Conservation (phyloP, 2,329 filamentous ascomycete genomes). For the Nemania diffusa region DNA sequence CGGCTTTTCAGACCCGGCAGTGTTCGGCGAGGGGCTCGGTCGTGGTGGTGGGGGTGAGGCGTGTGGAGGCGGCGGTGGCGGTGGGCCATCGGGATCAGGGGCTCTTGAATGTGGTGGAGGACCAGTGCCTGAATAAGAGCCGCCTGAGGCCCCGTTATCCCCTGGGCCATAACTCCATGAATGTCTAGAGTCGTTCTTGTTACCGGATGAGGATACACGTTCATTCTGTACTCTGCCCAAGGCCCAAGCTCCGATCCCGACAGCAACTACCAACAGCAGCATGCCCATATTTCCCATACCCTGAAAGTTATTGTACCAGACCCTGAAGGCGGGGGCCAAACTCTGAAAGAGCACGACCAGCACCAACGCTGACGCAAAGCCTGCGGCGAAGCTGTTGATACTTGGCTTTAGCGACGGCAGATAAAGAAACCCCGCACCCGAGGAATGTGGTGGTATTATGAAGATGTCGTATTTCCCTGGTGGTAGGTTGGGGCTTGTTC, state of each 20-base stretch:
- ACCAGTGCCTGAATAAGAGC: constrained; percentile 35
- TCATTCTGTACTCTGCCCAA: constrained; percentile 72
- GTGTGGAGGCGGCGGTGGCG: constrained; percentile 54
- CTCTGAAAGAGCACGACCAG: constrained; percentile 77
- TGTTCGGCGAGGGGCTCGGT: constrained; percentile 41
- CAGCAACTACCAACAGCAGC: constrained; percentile 74
- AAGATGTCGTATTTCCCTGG: constrained; percentile 97
- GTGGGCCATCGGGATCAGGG: constrained; percentile 44
- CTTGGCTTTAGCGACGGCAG: constrained; percentile 89
- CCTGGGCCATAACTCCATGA: constrained; percentile 43
- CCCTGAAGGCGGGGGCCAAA: constrained; percentile 76
- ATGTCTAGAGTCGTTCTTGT: constrained; percentile 37
- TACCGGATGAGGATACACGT: constrained; percentile 45
- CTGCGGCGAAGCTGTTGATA: constrained; percentile 89
- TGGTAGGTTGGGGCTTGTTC: constrained; percentile 71
- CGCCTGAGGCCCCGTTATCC: constrained; percentile 40
- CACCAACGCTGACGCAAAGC: constrained; percentile 80
- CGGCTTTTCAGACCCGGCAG: constrained; percentile 47
- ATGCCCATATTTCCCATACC: constrained; percentile 79
- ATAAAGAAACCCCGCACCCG: constrained; percentile 90
- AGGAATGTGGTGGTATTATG: constrained; percentile 90
- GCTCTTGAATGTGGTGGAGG: constrained; percentile 39
- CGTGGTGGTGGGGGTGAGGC: constrained; percentile 47
- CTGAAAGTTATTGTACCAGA: constrained; percentile 77
- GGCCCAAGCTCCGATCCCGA: constrained; percentile 83